Conservation (phyloP, 78 protist genomes). For the Isochrysis galbana region DNA sequence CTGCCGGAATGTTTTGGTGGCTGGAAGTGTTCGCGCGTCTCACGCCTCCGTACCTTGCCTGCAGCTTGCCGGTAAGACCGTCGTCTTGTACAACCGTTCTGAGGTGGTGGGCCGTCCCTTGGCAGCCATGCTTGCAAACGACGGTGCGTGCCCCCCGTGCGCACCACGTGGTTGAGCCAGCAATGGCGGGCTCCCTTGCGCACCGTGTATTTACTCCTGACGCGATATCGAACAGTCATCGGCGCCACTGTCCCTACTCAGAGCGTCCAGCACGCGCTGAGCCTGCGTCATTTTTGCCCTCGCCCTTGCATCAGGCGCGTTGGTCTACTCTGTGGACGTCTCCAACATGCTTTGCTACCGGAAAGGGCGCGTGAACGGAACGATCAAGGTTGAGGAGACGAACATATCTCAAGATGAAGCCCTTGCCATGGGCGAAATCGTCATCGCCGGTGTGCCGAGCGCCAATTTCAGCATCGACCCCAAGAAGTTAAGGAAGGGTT, state of each 20-base stretch:
- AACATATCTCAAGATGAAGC: conserved; percentile 52
- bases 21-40: no score
- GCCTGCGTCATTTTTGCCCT: no score
- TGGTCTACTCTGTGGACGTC: conserved; percentile 48
- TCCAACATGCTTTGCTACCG: background rate
- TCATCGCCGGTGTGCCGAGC: conserved; percentile 77
- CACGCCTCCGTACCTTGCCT: background rate
- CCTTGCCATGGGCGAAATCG: conserved; percentile 50
- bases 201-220: no score
- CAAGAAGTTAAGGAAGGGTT: background rate
- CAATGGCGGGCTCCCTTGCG: no score
- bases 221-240: no score
- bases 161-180: no score
- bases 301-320: no score
- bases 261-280: no score
- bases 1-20: no score
- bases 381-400: conserved; percentile 59
- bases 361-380: conserved; percentile 34
- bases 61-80: conserved; percentile 38
- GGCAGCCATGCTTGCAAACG: conserved; percentile 68
- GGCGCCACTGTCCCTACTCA: no score
- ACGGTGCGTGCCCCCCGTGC: no score
- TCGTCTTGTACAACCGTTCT: conserved; percentile 34
- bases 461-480: conserved; percentile 47
- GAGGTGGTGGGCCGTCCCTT: conserved; percentile 66